phyloP scores from a whole-genome alignment of 2,329 filamentous ascomycete species.

The Penicillium hordei region DNA sequence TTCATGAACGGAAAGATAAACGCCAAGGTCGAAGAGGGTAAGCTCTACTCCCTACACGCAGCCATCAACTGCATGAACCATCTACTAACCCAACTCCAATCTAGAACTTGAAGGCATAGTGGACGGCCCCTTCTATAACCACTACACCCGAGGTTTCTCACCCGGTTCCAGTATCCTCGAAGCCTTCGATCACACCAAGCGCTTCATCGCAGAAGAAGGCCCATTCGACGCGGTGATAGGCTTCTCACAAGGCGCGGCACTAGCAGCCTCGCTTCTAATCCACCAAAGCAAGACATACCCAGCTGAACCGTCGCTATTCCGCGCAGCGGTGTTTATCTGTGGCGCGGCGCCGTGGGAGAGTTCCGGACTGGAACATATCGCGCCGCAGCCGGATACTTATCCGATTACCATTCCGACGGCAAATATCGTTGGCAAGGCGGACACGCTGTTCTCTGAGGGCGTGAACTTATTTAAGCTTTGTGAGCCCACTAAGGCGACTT shows the following conservation, averaged over 20 bases:
- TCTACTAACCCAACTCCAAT: background rate
- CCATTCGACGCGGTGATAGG: constrained; percentile 37
- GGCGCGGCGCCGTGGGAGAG: constrained; percentile 28
- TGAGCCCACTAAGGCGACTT: constrained; percentile 30
- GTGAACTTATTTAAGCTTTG: constrained; percentile 37
- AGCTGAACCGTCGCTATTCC: constrained; percentile 27
- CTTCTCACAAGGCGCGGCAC: constrained; percentile 34
- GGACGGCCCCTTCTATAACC: constrained; percentile 34
- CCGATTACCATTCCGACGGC: constrained; percentile 39
- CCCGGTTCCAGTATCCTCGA: constrained; percentile 26
- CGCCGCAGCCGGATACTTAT: constrained; percentile 15
- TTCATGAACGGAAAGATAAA: constrained; percentile 31
- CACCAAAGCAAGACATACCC: constrained; percentile 25
- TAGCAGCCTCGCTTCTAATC: constrained; percentile 28
- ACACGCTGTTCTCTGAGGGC: constrained; percentile 32
- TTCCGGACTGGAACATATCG: constrained; percentile 21
- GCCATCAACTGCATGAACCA: background rate
- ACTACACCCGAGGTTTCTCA: constrained; percentile 26
- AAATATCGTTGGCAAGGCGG: constrained; percentile 41
- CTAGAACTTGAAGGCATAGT: constrained; percentile 33
- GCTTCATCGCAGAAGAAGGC: constrained; percentile 25
- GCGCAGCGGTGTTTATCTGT: constrained; percentile 35
- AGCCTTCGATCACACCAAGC: constrained; percentile 29
- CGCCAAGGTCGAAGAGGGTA: constrained; percentile 31
- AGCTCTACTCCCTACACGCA: background rate